phyloP scores from a whole-genome alignment of 2,329 filamentous ascomycete genomes.

The Diaporthe sp. region DNA sequence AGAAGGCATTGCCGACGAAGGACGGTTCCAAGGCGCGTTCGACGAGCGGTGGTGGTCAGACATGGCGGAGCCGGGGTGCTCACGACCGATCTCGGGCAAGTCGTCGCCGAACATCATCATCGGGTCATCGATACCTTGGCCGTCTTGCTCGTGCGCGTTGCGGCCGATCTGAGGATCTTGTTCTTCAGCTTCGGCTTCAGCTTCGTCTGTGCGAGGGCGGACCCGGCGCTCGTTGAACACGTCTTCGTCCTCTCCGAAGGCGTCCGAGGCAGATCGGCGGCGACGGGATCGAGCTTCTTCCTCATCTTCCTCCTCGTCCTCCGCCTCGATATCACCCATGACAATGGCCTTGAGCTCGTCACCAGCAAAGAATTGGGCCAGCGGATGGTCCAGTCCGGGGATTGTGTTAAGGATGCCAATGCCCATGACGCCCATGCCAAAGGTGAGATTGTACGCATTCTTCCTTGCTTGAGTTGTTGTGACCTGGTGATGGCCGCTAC shows the following conservation, averaged over 20 bases:
- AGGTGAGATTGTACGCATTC: slow-evolving; percentile 56
- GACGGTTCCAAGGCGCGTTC: slow-evolving; percentile 67
- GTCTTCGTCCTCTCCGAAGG: slow-evolving; percentile 56
- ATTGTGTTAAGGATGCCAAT: slow-evolving; percentile 51
- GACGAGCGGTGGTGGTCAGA: slow-evolving; percentile 52
- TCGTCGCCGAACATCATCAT: slow-evolving; percentile 40
- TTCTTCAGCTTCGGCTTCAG: slow-evolving; percentile 41
- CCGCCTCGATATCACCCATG: slow-evolving; percentile 42
- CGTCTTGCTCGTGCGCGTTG: slow-evolving; percentile 42
- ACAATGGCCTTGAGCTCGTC: slow-evolving; percentile 53
- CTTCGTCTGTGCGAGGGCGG: slow-evolving; percentile 51
- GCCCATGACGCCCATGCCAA: slow-evolving; percentile 55
- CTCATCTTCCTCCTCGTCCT: slow-evolving; percentile 43
- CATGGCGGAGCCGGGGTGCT: slow-evolving; percentile 39
- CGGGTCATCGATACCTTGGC: slow-evolving; percentile 41
- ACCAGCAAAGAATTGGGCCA: slow-evolving; percentile 63
- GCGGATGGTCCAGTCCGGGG: slow-evolving; percentile 55
- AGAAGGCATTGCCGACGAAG: slow-evolving; percentile 62
- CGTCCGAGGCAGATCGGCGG: slow-evolving; percentile 60
- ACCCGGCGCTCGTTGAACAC: slow-evolving; percentile 53
- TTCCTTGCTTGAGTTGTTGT: slow-evolving; percentile 55
- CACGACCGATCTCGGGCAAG: slow-evolving; percentile 49
- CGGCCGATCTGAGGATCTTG: slow-evolving; percentile 26
- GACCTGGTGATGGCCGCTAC: slow-evolving; percentile 43
- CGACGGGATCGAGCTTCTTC: slow-evolving; percentile 46